phyloP scores from a whole-genome alignment of 169 alveolate genomes.

The Plasmodium relictum region DNA sequence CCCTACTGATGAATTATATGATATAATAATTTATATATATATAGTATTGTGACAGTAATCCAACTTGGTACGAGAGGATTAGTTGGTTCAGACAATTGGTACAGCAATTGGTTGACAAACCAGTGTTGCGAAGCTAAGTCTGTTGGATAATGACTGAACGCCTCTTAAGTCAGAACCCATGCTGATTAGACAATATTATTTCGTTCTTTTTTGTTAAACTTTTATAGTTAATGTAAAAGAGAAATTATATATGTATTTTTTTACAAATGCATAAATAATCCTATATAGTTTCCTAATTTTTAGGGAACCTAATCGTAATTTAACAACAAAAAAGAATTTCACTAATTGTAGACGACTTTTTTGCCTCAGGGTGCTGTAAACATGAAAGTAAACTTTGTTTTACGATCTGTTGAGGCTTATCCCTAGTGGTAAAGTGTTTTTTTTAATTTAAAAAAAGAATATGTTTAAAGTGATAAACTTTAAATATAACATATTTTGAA shows the following conservation, averaged over 20 bases:
- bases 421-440: conserved; percentile 14
- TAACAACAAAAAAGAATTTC: conserved; percentile 1
- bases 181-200: too few relatives aligned
- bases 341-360: too few relatives aligned
- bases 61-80: conserved; percentile 71
- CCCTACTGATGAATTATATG: conserved; percentile 89
- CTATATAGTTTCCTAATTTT: too few relatives aligned
- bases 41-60: conserved; percentile 80
- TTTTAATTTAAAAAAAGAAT: too few relatives aligned
- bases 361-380: too few relatives aligned
- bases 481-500: too few relatives aligned
- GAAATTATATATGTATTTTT: too few relatives aligned
- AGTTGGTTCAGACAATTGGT: conserved; percentile 52
- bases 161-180: conserved; percentile 92
- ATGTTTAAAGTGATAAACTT: too few relatives aligned
- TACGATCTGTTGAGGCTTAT: conserved; percentile 58
- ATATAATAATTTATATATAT: conserved; percentile 35
- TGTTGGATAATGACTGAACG: conserved; percentile 93
- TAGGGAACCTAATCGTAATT: background rate
- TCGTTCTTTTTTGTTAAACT: too few relatives aligned
- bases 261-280: too few relatives aligned
- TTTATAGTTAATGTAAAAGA: background rate
- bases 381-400: conserved; percentile 54
- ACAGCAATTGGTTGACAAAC: conserved; percentile 83
- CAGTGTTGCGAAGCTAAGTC: conserved; percentile 92